Base-by-base conservation (phyloP, 2,329 filamentous ascomycete genomes). In the Juglanconis juglandina region DNA sequence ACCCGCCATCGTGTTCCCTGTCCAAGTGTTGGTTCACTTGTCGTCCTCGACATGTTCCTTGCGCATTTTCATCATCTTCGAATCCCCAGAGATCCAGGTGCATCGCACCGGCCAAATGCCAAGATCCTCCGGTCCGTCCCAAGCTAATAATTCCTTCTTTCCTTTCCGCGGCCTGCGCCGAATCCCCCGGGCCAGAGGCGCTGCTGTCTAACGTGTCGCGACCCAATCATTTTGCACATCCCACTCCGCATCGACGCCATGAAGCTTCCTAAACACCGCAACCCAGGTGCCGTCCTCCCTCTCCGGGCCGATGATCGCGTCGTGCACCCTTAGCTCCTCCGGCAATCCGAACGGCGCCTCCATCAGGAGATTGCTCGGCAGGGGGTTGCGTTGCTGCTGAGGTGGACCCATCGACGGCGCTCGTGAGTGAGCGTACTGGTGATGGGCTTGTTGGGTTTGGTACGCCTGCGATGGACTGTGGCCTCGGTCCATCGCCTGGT, bases 311-410 rank as follows among this genome's bases (percentile, higher is more conserved):
- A 72, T 69, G 5, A 71, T 67, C 4, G 68, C 66, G 24, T 71
- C 66, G 34, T 70, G 70, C 42, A 73, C 69, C 7, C 71, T 65
- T 13, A 68, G 65, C 35, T 67, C 63, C 64, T 73, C 71, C 0
- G 71, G 71, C 14, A 73, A 60, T n/a, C 69, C 70, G 56, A 70
- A 73, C 13, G 71, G 71, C 53, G 71, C 62, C 50, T 72, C 69
- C 10, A 57, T 62, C 52, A 64, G 67, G 33, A 65, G 65, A 34
- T 44, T 61, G 8, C 30, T 59, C 5, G 58, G 54, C 4, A 35
- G 30, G 10, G 14, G 14, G 10, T 33, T 34, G 39, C 39, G 32
- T 9, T 49, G 53, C 14, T 47, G 53, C 9, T 57, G 58, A 17
- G 54, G 57, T n/a, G 52, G 54, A 4, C 24, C 37, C 35, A 34